phyloP scores from a whole-genome alignment of 2,329 filamentous ascomycete species.

The Alternaria brassicae region DNA sequence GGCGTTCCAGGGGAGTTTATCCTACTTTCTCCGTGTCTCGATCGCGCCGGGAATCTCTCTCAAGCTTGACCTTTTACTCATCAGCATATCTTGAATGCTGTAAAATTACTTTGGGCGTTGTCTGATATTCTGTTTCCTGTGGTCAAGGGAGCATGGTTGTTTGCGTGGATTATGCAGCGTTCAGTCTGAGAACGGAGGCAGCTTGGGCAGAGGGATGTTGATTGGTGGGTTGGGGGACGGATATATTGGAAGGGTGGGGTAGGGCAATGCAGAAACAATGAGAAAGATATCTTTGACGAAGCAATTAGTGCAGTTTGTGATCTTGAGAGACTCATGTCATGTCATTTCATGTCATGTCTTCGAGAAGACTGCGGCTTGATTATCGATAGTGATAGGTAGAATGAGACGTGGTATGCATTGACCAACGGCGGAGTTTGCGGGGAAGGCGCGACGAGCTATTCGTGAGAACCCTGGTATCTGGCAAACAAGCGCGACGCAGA shows the following conservation, averaged over 20 bases:
- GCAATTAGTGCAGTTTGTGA: neutral
- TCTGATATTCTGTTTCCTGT: conserved; percentile 6
- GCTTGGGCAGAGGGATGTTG: conserved; percentile 2
- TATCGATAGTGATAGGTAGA: neutral
- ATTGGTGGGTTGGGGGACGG: neutral
- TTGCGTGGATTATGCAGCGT: neutral
- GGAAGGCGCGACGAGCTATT: conserved; percentile 18
- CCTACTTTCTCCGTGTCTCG: conserved; percentile 8
- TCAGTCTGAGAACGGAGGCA: conserved; percentile 11
- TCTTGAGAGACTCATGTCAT: neutral
- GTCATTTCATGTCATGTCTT: neutral
- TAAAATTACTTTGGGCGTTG: conserved; percentile 26
- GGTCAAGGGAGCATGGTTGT: conserved; percentile 15
- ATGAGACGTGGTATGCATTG: neutral
- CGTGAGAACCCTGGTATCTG: neutral
- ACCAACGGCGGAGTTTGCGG: conserved; percentile 16
- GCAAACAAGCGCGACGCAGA: neutral
- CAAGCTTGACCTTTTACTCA: neutral
- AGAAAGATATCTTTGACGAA: conserved; percentile 23
- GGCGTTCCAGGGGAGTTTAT: conserved; percentile 29
- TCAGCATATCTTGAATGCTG: conserved; percentile 11
- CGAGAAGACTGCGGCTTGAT: neutral
- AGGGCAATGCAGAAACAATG: conserved; percentile 9
- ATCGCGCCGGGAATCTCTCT: conserved; percentile 1
- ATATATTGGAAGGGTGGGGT: neutral